phyloP scores from a whole-genome alignment of 2,329 filamentous ascomycete species.

The Ceratocystis diversiconidia region DNA sequence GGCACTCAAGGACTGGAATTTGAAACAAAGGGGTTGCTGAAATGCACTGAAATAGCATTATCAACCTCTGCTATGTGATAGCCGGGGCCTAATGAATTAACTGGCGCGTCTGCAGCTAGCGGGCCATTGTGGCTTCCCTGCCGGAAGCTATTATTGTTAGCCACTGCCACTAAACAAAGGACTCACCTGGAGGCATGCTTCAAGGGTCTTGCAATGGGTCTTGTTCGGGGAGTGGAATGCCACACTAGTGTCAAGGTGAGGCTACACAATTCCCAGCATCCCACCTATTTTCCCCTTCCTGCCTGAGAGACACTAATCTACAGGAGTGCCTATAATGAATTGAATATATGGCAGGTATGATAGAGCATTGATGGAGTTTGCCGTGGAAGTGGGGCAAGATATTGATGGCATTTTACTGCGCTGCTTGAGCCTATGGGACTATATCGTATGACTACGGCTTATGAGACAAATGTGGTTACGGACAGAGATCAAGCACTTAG shows the following conservation, averaged over 20 bases:
- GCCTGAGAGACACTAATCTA: not conserved
- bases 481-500: not conserved
- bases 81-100: not conserved
- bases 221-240: not conserved
- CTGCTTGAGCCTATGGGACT: not conserved
- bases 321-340: not conserved
- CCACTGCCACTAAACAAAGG: not conserved
- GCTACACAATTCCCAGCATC: not conserved
- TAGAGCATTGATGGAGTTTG: too few relatives aligned
- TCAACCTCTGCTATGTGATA: not conserved
- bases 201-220: not conserved
- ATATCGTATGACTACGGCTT: not conserved
- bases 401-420: too few relatives aligned
- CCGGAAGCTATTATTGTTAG: not conserved
- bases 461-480: not conserved
- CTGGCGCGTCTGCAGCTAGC: not conserved
- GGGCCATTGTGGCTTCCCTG: not conserved
- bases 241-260: not conserved
- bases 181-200: not conserved
- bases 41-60: not conserved
- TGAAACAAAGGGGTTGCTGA: conserved; percentile 4
- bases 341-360: too few relatives aligned
- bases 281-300: not conserved
- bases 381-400: too few relatives aligned
- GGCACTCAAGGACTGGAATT: not conserved